These are phyloP conservation scores for Pisolithus orientalis DNA, from an alignment of 768 basidiomycete species.

Conservation along the genomic window DNA sequence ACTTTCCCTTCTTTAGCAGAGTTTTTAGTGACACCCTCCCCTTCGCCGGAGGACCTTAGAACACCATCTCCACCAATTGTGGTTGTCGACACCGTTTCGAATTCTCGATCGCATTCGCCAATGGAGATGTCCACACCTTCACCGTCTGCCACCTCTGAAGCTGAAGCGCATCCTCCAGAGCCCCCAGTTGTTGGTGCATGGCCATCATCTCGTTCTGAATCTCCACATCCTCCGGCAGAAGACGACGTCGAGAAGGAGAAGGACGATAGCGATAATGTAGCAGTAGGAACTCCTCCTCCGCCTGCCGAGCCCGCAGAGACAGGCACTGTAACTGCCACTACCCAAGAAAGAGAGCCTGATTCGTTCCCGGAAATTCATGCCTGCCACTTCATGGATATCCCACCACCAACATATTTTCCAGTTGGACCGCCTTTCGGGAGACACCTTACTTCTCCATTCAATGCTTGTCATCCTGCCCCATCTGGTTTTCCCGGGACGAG, in stretches of 20 bases:
- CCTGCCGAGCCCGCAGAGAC: slow-evolving; percentile 5
- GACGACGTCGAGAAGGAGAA: slow-evolving; percentile 6
- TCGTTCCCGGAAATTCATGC: slow-evolving; percentile 8
- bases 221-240: slow-evolving; percentile 18
- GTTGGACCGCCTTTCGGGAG: slow-evolving; percentile 13
- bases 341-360: slow-evolving; percentile 10
- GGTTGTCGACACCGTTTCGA: slow-evolving; percentile 10
- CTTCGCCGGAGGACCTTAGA: not conserved
- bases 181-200: slow-evolving; percentile 39
- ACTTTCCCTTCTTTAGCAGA: slow-evolving; percentile 10
- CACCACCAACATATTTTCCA: slow-evolving; percentile 14
- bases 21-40: slow-evolving; percentile 5
- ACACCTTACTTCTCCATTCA: slow-evolving; percentile 8
- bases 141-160: slow-evolving; percentile 16
- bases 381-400: slow-evolving; percentile 12
- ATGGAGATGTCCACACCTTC: slow-evolving; percentile 44
- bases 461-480: slow-evolving; percentile 8
- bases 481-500: slow-evolving; percentile 9
- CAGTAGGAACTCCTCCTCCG: not conserved
- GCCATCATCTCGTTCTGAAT: slow-evolving; percentile 33
- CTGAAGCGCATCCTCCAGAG: slow-evolving; percentile 23
- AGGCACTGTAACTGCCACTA: not conserved
- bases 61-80: slow-evolving; percentile 15
- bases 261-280: slow-evolving; percentile 4
- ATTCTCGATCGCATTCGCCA: slow-evolving; percentile 39